phyloP scores from a whole-genome alignment of 768 basidiomycete species.

The Collybia sp. region DNA sequence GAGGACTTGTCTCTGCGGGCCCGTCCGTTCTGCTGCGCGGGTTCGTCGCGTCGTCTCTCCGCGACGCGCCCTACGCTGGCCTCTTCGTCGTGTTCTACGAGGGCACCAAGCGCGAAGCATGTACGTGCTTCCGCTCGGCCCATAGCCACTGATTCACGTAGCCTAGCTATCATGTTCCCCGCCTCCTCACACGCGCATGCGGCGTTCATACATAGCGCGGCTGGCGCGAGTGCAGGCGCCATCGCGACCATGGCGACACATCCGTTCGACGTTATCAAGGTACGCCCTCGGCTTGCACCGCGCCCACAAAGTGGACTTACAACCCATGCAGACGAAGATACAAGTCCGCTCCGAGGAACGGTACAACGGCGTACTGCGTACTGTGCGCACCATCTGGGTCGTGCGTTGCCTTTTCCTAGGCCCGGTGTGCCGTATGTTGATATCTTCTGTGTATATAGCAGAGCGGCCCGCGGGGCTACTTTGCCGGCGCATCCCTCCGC shows the following conservation, averaged over 20 bases:
- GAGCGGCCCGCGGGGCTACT: constrained; percentile 76
- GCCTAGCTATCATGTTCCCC: constrained; percentile 35
- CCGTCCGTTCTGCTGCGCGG: constrained; percentile 82
- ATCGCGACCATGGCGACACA: constrained; percentile 84
- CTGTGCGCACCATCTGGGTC: constrained; percentile 61
- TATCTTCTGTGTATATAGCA: constrained; percentile 40
- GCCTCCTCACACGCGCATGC: constrained; percentile 41
- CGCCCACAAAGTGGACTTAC: neutral
- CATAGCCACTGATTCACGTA: constrained; percentile 1
- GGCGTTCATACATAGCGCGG: constrained; percentile 51
- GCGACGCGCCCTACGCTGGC: constrained; percentile 94
- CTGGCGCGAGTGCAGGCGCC: constrained; percentile 78
- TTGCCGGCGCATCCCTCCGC: too few species aligned
- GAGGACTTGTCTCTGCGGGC: constrained; percentile 61
- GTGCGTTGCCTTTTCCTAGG: constrained; percentile 32
- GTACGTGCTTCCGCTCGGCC: constrained; percentile 31
- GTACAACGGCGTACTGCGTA: constrained; percentile 69
- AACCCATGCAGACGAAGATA: constrained; percentile 67
- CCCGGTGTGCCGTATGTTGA: neutral
- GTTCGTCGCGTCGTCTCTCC: constrained; percentile 80
- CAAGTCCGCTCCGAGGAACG: constrained; percentile 79
- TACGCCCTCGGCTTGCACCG: constrained; percentile 18
- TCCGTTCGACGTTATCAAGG: constrained; percentile 94
- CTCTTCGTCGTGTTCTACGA: constrained; percentile 89
- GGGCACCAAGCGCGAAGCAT: constrained; percentile 69